Evolutionary conservation across 208 protist species (phyloP).

Genomic region (Leishmania major): DNA sequence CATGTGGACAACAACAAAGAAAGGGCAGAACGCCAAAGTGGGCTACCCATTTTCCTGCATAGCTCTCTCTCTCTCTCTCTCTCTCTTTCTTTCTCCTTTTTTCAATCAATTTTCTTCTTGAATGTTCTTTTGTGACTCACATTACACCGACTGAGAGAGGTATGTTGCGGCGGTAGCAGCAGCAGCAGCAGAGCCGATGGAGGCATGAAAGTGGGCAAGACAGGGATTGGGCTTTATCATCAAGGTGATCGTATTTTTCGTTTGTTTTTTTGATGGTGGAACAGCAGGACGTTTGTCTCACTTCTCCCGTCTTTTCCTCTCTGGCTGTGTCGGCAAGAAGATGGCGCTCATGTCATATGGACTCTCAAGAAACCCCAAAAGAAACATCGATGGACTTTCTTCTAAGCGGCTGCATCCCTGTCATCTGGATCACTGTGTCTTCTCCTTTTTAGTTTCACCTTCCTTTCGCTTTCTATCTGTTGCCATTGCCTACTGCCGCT

Average conservation of each 20-base stretch:
- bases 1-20: background rate
- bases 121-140: background rate
- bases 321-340: background rate
- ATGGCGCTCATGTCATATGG: background rate
- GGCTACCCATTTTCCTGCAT: background rate
- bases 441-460: conserved; percentile 1
- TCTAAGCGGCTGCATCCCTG: background rate
- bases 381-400: background rate
- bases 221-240: background rate
- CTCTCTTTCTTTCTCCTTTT: background rate
- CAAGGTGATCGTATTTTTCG: background rate
- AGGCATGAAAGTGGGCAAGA: background rate
- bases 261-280: background rate
- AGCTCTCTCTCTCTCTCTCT: background rate
- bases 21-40: background rate
- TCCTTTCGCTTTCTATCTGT: conserved; percentile 1
- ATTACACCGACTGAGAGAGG: background rate
- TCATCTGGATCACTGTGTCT: background rate
- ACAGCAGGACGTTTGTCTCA: background rate
- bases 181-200: background rate
- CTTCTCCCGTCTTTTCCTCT: background rate
- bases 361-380: background rate
- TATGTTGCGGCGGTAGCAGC: background rate
- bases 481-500: too few relatives aligned
- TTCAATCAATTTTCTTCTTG: background rate